Percentiles rank a stretch among this genome's conserved stretches.
Evolutionary conservation across 768 basidiomycete species (phyloP).

Genomic region (Collybia sordida): DNA sequence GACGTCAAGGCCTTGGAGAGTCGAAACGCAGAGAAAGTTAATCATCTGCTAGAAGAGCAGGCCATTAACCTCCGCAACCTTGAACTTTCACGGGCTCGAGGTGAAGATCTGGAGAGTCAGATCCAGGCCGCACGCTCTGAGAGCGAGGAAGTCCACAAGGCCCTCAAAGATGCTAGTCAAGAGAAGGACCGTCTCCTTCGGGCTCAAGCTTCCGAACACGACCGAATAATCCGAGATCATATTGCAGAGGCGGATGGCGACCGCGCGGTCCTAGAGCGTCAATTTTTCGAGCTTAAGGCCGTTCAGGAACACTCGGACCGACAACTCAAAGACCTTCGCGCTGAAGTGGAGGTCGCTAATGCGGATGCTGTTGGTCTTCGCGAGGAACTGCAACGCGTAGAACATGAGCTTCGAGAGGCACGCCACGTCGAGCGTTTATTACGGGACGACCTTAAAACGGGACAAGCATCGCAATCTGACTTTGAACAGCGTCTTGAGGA

Average conservation of each 20-base stretch:
- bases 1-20: constrained; percentile 68
- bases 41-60: constrained; percentile 72
- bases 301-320: constrained; percentile 59
- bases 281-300: constrained; percentile 72
- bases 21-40: constrained; percentile 61
- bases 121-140: constrained; percentile 70
- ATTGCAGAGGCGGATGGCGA: constrained; percentile 93
- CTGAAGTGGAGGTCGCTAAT: constrained; percentile 61
- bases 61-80: constrained; percentile 66
- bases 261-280: constrained; percentile 87
- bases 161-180: constrained; percentile 62
- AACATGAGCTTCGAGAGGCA: constrained; percentile 69
- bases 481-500: constrained; percentile 68
- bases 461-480: constrained; percentile 64
- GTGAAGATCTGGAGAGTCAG: constrained; percentile 75
- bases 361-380: constrained; percentile 68
- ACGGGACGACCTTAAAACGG: constrained; percentile 72
- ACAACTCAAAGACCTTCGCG: constrained; percentile 61
- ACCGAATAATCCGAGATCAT: constrained; percentile 75
- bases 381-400: constrained; percentile 71
- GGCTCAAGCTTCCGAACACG: constrained; percentile 68
- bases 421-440: constrained; percentile 66
- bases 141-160: constrained; percentile 66
- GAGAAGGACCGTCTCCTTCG: constrained; percentile 82
- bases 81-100: constrained; percentile 72